Evolutionary conservation across 768 basidiomycete species (phyloP).

Genomic region (Leccinum aurantiacum): DNA sequence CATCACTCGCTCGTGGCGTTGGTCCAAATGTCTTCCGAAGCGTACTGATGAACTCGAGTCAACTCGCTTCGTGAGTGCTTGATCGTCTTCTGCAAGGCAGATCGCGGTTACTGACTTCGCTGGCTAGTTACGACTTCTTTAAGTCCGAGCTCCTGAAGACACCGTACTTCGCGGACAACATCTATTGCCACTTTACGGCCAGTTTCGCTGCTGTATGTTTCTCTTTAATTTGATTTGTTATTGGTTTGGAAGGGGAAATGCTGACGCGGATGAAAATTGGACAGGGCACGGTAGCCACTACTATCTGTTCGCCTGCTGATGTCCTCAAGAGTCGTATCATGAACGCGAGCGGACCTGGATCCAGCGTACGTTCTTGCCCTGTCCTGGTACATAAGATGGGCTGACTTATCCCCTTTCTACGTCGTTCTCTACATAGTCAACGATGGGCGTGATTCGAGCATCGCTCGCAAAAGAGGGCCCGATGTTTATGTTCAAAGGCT

Average conservation of each 20-base stretch:
- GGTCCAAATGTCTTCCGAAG: slow-evolving; percentile 87
- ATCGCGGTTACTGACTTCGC: neutral
- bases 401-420: neutral
- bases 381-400: neutral
- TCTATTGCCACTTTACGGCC: slow-evolving; percentile 79
- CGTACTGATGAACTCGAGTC: slow-evolving; percentile 87
- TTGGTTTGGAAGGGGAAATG: neutral
- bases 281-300: slow-evolving; percentile 85
- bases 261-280: neutral
- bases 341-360: slow-evolving; percentile 84
- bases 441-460: slow-evolving; percentile 63
- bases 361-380: slow-evolving; percentile 48
- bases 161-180: slow-evolving; percentile 65
- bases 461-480: slow-evolving; percentile 74
- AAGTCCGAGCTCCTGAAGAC: slow-evolving; percentile 73
- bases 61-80: slow-evolving; percentile 76
- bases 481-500: slow-evolving; percentile 93
- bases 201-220: slow-evolving; percentile 76
- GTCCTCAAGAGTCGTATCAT: slow-evolving; percentile 89
- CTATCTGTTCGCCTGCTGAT: slow-evolving; percentile 86
- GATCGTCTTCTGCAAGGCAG: neutral
- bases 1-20: slow-evolving; percentile 73
- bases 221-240: neutral
- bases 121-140: slow-evolving; percentile 76
- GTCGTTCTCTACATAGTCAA: slow-evolving; percentile 46